These are phyloP conservation scores for Candida oleophila DNA, from an alignment of 805 yeast species.

Conservation along the genomic window DNA sequence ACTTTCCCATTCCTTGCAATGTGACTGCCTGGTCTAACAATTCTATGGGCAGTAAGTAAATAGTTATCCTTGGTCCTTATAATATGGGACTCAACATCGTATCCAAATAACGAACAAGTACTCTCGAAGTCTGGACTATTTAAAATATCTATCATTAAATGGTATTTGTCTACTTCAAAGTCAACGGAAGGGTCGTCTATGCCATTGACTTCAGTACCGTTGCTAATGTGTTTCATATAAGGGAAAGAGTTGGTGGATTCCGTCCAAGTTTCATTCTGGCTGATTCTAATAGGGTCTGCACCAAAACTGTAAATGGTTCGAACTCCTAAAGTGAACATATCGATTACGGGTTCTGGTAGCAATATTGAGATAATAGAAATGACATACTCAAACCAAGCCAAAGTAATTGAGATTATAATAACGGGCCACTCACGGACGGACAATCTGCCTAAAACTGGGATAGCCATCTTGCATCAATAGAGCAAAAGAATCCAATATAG, in stretches of 20 bases:
- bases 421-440: conserved; percentile 50
- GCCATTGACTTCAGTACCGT: neutral
- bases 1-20: conserved; percentile 35
- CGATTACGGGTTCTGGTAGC: conserved; percentile 45
- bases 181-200: conserved; percentile 13
- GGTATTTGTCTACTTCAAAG: conserved; percentile 20
- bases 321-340: conserved; percentile 30
- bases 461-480: conserved; percentile 19
- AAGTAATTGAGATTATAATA: conserved; percentile 39
- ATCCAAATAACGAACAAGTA: conserved; percentile 68
- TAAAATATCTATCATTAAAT: conserved; percentile 37
- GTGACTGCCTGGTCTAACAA: conserved; percentile 34
- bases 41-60: conserved; percentile 70
- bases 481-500: neutral
- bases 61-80: conserved; percentile 79
- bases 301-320: conserved; percentile 25
- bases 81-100: conserved; percentile 70
- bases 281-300: conserved; percentile 25
- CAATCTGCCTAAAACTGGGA: conserved; percentile 48
- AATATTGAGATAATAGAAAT: conserved; percentile 43
- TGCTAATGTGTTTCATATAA: conserved; percentile 13
- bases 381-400: conserved; percentile 51
- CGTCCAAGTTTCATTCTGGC: conserved; percentile 7
- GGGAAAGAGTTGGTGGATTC: conserved; percentile 17
- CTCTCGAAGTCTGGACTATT: conserved; percentile 57